Percentiles rank a stretch among this genome's conserved stretches.
These are phyloP conservation scores for Gastrodia elata DNA, from an alignment of 106 monocot species.

Conservation along the genomic window DNA sequence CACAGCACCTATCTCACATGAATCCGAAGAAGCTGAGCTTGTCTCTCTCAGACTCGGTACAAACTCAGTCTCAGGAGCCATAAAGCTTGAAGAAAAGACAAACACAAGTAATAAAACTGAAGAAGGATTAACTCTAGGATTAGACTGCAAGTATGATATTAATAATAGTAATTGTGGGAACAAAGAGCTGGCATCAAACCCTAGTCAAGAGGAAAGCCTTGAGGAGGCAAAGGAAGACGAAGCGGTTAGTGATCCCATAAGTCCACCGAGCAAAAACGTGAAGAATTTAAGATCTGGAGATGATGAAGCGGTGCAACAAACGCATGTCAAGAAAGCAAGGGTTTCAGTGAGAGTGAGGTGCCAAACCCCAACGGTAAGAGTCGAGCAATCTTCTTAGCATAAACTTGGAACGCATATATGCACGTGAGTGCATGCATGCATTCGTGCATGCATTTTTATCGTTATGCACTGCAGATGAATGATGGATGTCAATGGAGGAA, in stretches of 20 bases:
- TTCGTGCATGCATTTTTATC: neutral
- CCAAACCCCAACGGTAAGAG: slow-evolving; percentile 63
- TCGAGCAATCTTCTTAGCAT: neutral
- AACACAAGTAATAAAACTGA: neutral
- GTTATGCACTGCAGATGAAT: slow-evolving; percentile 41
- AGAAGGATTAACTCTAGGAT: slow-evolving; percentile 40
- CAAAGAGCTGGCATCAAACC: slow-evolving; percentile 4
- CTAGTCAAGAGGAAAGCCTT: slow-evolving; percentile 39
- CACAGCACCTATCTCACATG: neutral
- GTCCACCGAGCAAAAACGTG: slow-evolving; percentile 27
- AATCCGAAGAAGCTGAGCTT: slow-evolving; percentile 34
- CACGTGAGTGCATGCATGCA: too few relatives aligned
- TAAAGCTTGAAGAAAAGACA: slow-evolving; percentile 6
- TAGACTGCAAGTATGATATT: slow-evolving; percentile 33
- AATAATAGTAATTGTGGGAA: neutral
- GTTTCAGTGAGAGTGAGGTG: slow-evolving; percentile 88
- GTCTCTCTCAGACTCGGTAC: slow-evolving; percentile 61
- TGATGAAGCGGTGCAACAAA: slow-evolving; percentile 41
- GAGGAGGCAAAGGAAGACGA: slow-evolving; percentile 25
- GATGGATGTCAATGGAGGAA: slow-evolving; percentile 98
- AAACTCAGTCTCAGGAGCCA: slow-evolving; percentile 5
- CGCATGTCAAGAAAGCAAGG: slow-evolving; percentile 75
- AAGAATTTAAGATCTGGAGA: slow-evolving; percentile 25
- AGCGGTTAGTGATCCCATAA: neutral
- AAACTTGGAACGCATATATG: neutral